phyloP scores from a whole-genome alignment of 306 rosid species.

The Parietaria judaica region DNA sequence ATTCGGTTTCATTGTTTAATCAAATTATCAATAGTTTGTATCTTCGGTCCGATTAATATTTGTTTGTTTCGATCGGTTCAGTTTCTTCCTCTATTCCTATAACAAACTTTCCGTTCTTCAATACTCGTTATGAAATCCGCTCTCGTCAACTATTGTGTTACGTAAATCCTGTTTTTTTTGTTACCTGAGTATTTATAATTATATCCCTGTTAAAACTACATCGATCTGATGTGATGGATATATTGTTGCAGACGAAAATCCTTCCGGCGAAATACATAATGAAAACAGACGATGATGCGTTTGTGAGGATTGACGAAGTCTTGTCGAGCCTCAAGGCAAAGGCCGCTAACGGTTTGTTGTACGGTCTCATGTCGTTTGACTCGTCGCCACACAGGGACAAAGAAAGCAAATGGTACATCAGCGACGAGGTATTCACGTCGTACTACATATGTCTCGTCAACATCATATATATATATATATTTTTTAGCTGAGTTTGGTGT shows the following conservation, averaged over 20 bases:
- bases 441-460: conserved; percentile 1
- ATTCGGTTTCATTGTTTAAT: no score
- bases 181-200: no score
- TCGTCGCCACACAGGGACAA: conserved; percentile 76
- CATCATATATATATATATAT: conserved; percentile 1
- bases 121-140: no score
- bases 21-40: no score
- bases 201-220: no score
- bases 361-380: conserved; percentile 74
- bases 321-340: conserved; percentile 66
- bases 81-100: no score
- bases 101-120: no score
- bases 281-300: conserved; percentile 98
- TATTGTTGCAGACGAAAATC: conserved; percentile 55
- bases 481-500: conserved; percentile 1
- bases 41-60: no score
- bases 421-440: conserved; percentile 45
- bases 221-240: no score
- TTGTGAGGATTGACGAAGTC: conserved; percentile 78
- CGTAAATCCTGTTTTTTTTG: no score
- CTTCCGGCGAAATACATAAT: conserved; percentile 76
- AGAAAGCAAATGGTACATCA: conserved; percentile 84
- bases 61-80: no score
- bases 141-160: no score
- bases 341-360: conserved; percentile 50